Evolutionary conservation across 2,329 filamentous ascomycete species (phyloP).

Genomic region (Aureobasidium sp.): DNA sequence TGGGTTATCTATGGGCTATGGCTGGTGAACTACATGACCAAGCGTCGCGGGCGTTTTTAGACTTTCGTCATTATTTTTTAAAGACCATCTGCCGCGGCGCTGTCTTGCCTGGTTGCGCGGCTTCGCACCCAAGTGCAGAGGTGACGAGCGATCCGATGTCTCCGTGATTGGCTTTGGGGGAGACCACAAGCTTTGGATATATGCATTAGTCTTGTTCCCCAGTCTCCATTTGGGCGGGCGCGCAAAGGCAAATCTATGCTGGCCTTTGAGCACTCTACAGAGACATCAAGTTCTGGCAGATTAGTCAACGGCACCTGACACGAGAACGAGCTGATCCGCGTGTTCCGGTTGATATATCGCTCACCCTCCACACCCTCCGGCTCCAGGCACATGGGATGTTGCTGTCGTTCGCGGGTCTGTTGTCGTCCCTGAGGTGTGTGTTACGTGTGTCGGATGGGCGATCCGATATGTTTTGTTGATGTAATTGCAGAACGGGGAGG

Average conservation of each 20-base stretch:
- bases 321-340: background rate
- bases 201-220: conserved; percentile 2
- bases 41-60: background rate
- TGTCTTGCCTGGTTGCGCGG: conserved; percentile 10
- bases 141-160: background rate
- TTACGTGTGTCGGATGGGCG: background rate
- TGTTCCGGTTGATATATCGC: background rate
- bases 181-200: background rate
- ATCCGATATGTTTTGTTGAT: background rate
- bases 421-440: background rate
- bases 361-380: background rate
- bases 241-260: background rate
- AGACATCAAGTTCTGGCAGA: background rate
- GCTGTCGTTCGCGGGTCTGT: background rate
- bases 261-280: background rate
- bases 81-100: background rate
- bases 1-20: conserved; percentile 7
- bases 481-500: conserved; percentile 7
- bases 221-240: background rate
- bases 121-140: background rate
- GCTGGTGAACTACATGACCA: background rate
- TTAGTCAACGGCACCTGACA: background rate
- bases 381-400: background rate
- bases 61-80: conserved; percentile 10
- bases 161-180: conserved; percentile 2